Percentiles rank a stretch among this genome's conserved stretches.
Conservation (phyloP, 2,329 filamentous ascomycete genomes). For the Colletotrichum sp. region DNA sequence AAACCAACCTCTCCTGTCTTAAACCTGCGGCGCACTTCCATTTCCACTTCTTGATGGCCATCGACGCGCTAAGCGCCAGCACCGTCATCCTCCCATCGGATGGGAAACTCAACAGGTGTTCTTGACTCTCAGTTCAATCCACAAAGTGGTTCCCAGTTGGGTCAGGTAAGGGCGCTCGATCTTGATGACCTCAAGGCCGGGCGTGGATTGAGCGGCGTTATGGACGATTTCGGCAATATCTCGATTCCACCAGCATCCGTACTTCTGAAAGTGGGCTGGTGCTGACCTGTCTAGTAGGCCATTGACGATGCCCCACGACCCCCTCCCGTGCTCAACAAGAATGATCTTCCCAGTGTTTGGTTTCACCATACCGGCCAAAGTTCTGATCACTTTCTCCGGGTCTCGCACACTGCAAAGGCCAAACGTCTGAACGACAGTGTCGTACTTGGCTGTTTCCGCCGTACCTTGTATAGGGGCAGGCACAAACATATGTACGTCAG, state of each 20-base stretch:
- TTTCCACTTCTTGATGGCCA: not conserved
- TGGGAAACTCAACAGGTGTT: not conserved
- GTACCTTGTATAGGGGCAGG: constrained; percentile 35
- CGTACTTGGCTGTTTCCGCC: constrained; percentile 26
- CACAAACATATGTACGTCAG: constrained; percentile 51
- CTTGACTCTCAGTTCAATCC: constrained; percentile 59
- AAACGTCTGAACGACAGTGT: constrained; percentile 53
- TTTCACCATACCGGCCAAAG: constrained; percentile 56
- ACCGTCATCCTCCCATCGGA: not conserved
- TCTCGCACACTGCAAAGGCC: constrained; percentile 67
- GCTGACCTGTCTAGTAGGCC: constrained; percentile 60
- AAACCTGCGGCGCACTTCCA: not conserved
- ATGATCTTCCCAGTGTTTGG: constrained; percentile 64
- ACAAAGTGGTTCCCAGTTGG: constrained; percentile 63
- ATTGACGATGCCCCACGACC: constrained; percentile 60
- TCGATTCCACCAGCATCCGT: constrained; percentile 73
- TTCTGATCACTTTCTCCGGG: constrained; percentile 56
- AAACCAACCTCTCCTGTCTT: constrained; percentile 15
- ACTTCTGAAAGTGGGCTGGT: constrained; percentile 59
- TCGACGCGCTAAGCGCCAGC: not conserved
- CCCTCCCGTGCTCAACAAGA: constrained; percentile 67
- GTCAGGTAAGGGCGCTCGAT: constrained; percentile 55
- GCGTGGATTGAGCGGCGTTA: constrained; percentile 50
- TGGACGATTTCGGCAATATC: constrained; percentile 62
- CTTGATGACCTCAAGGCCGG: constrained; percentile 61